Conservation (phyloP, 75 land plant species). For the Pseudotsuga menziesii region DNA sequence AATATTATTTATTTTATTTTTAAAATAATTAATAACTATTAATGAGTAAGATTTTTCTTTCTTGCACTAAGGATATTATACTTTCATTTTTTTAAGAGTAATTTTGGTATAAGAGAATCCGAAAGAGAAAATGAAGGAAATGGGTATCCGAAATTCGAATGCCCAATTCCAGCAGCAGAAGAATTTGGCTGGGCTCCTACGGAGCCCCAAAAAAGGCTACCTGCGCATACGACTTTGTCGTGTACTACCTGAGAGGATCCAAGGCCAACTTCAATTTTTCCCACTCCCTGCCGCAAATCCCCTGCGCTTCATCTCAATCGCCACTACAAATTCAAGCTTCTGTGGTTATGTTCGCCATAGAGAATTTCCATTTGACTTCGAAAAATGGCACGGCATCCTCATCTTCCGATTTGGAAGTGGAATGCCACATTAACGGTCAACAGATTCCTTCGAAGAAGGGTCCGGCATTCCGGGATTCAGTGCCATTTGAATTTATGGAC, state of each 20-base stretch:
- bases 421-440: no score
- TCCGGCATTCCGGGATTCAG: no score
- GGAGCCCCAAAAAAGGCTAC: slow-evolving; percentile 37
- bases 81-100: no score
- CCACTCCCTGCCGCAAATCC: background rate
- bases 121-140: slow-evolving; percentile 34
- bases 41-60: no score
- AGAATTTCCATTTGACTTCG: background rate
- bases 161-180: slow-evolving; percentile 33
- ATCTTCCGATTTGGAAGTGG: no score
- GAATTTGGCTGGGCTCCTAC: slow-evolving; percentile 49
- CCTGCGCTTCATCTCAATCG: background rate
- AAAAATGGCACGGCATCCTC: no score
- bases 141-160: slow-evolving; percentile 46
- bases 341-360: background rate
- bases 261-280: background rate
- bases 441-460: no score
- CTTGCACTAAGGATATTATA: no score
- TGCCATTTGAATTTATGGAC: no score
- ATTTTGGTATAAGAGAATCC: slow-evolving; percentile 26
- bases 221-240: slow-evolving; percentile 40
- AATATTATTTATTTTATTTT: no score
- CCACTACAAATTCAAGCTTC: background rate
- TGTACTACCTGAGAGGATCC: slow-evolving; percentile 22
- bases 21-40: no score